Evolutionary conservation across 768 basidiomycete species (phyloP), one percentile per base, ranked within the genome.

Genomic region (Tylopilus plumbeoviolaceoides): DNA sequence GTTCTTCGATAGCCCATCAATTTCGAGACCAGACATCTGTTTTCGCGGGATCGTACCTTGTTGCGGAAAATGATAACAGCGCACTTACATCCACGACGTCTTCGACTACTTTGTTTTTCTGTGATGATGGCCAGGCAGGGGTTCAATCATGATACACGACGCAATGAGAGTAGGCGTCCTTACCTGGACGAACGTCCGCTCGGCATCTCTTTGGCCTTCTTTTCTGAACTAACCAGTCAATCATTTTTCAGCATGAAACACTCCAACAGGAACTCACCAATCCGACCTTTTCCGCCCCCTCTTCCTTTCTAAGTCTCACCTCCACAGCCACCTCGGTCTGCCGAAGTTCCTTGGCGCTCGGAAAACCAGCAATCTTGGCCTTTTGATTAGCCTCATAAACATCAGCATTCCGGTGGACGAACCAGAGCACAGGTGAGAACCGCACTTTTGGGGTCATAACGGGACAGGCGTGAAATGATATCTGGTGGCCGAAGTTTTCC

Each of bases 401-500:
- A 5, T 63, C 40, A 30, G 27, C 15, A n/a, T 36, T 20, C 5
- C 17, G 38, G 14, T n/a, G 14, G 11, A 21, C 8, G n/a, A 51
- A 9, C 7, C 44, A 51, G 30, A 28, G 38, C 63, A 5, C 55
- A 45, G 57, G 61, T 2, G 51, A 62, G 23, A 44, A 45, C 15
- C 68, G 55, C 61, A 88, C 90, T 73, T 72, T 85, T 87, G 12
- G 75, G 65, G 59, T 89, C 82, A 52, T 70, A 71, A 17, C 73
- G 70, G 9, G 79, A 76, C 27, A 85, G 67, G 38, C 71, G 67
- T 17, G 75, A 71, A 23, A 88, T 58, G 44, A 95, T 82, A 51
- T 92, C 86, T 60, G 81, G 82, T 3, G 84, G 78, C 44, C 83
- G 82, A 62, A 95, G 78, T 67, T 93, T 95, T 35, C 95, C 95